Evolutionary conservation across 1,284 basidiomycete genomes (phyloP), one percentile per base, ranked within the genome.

Genomic region (Heimioporus retisporus): DNA sequence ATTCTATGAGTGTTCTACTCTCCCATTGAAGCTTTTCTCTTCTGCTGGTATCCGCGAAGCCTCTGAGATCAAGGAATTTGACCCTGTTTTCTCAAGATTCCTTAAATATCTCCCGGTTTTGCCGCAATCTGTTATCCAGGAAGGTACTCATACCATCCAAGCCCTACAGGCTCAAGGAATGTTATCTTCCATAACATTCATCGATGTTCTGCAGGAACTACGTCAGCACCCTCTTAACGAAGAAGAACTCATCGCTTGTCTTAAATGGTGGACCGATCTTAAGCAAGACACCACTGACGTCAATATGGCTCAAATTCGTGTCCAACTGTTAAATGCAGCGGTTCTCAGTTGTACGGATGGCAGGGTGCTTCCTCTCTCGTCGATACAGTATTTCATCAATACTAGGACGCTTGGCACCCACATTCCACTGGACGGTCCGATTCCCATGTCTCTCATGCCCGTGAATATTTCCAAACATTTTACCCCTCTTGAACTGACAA

Each of bases 251-350:
- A 79, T 92, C 25, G 90, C 90, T 6, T 97, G 95, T 78, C 83
- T 99, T 69, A 88, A 90, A 65, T 99, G 97, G 97, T 98, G 96
- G 94, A 88, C 93, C 62, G 79, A 81, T 31, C 79, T 95, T 19
- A 88, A 89, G 53, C 85, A 87, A 58, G 84, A 87, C 15, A 78
- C n/a, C 61, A 21, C 69, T 4, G 67, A 69, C 16, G 55, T 77
- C 23, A 73, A 84, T n/a, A 78, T 88, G 56, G 74, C 81, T 11
- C 81, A 83, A 25, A 83, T 90, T 55, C 86, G 92, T 31, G 77
- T 82, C 4, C 85, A 93, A 68, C 83, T 97, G 10, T 79, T 97
- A 13, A 86, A 92, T 65, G 91, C 91, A 6, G 89, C 92, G 1
- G 83, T 97, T 16, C 76, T 96, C 19, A 80, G 86, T 4, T 73